These are phyloP conservation scores for Scheffersomyces ergatensis DNA, from an alignment of 805 yeast genomes.

Conservation along the genomic window DNA sequence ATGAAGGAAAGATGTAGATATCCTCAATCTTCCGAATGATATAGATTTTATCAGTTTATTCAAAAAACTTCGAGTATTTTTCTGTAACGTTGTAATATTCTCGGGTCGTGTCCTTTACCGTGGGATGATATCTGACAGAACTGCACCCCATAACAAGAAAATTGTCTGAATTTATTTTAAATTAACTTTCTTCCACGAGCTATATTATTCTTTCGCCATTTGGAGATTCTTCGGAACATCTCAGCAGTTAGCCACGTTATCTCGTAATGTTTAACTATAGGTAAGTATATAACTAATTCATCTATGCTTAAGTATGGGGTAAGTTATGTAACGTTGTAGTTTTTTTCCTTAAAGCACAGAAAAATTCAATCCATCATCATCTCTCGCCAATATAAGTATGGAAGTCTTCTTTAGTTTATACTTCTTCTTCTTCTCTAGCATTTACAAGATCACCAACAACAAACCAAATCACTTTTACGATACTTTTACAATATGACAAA, in stretches of 20 bases:
- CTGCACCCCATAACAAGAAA: background rate
- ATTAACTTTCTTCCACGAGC: no score
- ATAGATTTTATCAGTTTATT: background rate
- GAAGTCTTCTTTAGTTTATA: no score
- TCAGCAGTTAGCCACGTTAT: no score
- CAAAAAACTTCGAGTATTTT: background rate
- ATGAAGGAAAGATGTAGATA: no score
- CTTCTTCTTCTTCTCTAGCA: no score
- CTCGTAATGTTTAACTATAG: background rate
- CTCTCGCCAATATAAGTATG: no score
- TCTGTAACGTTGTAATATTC: conserved; percentile 1
- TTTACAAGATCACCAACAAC: background rate
- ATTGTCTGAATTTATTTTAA: background rate
- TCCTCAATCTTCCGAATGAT: no score
- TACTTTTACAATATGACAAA: conserved; percentile 7
- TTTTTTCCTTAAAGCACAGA: no score
- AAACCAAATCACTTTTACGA: no score
- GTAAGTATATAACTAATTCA: background rate
- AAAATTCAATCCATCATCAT: no score
- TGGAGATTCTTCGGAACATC: no score
- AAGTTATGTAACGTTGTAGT: background rate
- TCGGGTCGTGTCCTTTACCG: background rate
- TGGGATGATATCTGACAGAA: background rate
- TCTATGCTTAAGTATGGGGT: background rate
- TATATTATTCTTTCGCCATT: no score